These are phyloP conservation scores for Dactylellina haptotyla DNA, from an alignment of 2,329 filamentous ascomycete species.

Conservation along the genomic window DNA sequence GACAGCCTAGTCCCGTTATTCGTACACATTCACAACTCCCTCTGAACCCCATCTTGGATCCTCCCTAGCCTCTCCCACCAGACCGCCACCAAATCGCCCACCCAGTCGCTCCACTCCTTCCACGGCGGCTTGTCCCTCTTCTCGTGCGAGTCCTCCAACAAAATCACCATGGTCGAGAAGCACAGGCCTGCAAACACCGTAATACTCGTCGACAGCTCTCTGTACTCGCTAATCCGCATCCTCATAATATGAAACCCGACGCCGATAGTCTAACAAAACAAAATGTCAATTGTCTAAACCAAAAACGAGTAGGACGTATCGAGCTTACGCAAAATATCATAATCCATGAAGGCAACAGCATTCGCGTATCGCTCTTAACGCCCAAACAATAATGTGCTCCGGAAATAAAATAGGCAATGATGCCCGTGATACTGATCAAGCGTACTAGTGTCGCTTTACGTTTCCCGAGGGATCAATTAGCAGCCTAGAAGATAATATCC, in stretches of 20 bases:
- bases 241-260: slow-evolving; percentile 55
- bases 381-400: slow-evolving; percentile 76
- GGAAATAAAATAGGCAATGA: slow-evolving; percentile 79
- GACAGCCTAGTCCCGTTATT: not conserved
- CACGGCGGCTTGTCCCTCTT: slow-evolving; percentile 42
- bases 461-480: not conserved
- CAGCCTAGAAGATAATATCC: not conserved
- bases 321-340: slow-evolving; percentile 75
- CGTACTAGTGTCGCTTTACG: slow-evolving; percentile 79
- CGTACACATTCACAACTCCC: slow-evolving; percentile 18
- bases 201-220: slow-evolving; percentile 52
- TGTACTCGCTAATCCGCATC: slow-evolving; percentile 53
- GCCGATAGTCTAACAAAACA: slow-evolving; percentile 29
- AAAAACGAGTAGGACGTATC: not conserved
- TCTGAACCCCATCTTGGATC: slow-evolving; percentile 7
- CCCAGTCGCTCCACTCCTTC: slow-evolving; percentile 38
- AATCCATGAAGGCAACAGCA: slow-evolving; percentile 81
- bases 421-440: slow-evolving; percentile 76
- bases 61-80: slow-evolving; percentile 46
- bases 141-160: slow-evolving; percentile 48
- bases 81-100: slow-evolving; percentile 29
- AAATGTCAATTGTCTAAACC: too few species aligned
- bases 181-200: slow-evolving; percentile 46
- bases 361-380: slow-evolving; percentile 74
- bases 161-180: slow-evolving; percentile 45